Percentiles rank a stretch among this genome's conserved stretches.
Conservation (phyloP, 305 asterid genomes). For the Stenogyne calaminthoides region DNA sequence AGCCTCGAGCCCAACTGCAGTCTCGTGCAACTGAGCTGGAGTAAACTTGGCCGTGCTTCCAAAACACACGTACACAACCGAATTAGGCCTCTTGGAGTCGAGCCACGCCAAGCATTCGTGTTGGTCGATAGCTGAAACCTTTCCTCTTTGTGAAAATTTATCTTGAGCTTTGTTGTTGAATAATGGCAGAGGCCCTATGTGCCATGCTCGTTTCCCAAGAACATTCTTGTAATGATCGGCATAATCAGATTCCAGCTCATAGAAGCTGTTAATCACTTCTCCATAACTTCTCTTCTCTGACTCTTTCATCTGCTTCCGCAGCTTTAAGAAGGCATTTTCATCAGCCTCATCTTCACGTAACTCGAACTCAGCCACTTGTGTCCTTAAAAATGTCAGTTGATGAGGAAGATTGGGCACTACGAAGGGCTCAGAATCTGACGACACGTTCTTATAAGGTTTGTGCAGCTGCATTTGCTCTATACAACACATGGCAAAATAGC, state of each 20-base stretch:
- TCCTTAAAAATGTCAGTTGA: slow-evolving; percentile 33
- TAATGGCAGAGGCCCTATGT: slow-evolving; percentile 53
- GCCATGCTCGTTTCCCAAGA: slow-evolving; percentile 50
- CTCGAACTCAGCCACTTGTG: slow-evolving; percentile 37
- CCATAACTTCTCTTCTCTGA: slow-evolving; percentile 48
- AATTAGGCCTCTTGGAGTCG: slow-evolving; percentile 39
- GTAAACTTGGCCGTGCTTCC: slow-evolving; percentile 41
- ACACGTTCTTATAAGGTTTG: slow-evolving; percentile 42
- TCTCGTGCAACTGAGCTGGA: slow-evolving; percentile 41
- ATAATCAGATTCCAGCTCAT: slow-evolving; percentile 58
- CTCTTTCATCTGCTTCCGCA: slow-evolving; percentile 30
- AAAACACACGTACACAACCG: slow-evolving; percentile 45
- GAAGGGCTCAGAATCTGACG: slow-evolving; percentile 54
- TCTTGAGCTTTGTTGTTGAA: slow-evolving; percentile 22
- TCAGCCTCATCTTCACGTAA: neutral
- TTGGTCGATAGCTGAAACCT: slow-evolving; percentile 42
- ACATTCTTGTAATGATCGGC: slow-evolving; percentile 43
- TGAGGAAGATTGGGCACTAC: slow-evolving; percentile 51
- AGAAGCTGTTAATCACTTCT: slow-evolving; percentile 58
- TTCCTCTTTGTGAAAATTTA: slow-evolving; percentile 35
- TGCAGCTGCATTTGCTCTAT: slow-evolving; percentile 25
- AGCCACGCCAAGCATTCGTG: slow-evolving; percentile 59
- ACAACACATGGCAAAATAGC: slow-evolving; percentile 36
- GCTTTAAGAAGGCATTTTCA: neutral
- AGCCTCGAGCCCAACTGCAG: slow-evolving; percentile 45